Evolutionary conservation across 2,329 filamentous ascomycete species (phyloP).

Genomic region (Gyromitra esculenta): DNA sequence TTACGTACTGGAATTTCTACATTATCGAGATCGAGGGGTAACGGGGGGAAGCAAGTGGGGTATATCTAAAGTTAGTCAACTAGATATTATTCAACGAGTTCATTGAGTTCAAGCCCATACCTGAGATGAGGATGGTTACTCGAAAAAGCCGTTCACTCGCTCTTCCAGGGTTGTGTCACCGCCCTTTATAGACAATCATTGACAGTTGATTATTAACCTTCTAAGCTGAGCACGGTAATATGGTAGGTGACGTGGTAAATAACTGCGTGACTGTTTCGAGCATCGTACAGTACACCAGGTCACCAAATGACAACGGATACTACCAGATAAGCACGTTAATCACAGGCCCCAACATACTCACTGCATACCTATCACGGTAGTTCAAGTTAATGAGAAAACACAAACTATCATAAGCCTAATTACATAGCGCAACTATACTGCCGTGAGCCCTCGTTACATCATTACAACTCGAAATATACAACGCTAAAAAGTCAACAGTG

Average conservation of each 20-base stretch:
- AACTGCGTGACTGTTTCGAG: slow-evolving; percentile 1
- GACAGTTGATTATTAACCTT: slow-evolving; percentile 19
- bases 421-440: slow-evolving; percentile 5
- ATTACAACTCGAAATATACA: neutral
- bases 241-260: slow-evolving; percentile 19
- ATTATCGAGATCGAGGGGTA: slow-evolving; percentile 2
- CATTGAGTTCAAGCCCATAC: neutral
- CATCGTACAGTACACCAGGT: slow-evolving; percentile 1
- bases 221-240: neutral
- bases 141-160: neutral
- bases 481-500: neutral
- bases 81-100: neutral
- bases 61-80: neutral
- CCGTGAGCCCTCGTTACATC: neutral
- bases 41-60: neutral
- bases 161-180: neutral
- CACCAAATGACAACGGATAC: neutral
- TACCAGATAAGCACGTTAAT: neutral
- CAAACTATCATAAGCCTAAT: slow-evolving; percentile 1
- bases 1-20: slow-evolving; percentile 19
- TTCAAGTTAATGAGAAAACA: neutral
- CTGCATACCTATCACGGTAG: slow-evolving; percentile 2
- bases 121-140: slow-evolving; percentile 1
- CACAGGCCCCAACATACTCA: slow-evolving; percentile 1
- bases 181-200: slow-evolving; percentile 5